A percentile compares a stretch with the other conserved stretches of the same genome.
These are phyloP conservation scores for Gyromitra esculenta DNA, from an alignment of 2,329 filamentous ascomycete genomes.

Conservation along the genomic window DNA sequence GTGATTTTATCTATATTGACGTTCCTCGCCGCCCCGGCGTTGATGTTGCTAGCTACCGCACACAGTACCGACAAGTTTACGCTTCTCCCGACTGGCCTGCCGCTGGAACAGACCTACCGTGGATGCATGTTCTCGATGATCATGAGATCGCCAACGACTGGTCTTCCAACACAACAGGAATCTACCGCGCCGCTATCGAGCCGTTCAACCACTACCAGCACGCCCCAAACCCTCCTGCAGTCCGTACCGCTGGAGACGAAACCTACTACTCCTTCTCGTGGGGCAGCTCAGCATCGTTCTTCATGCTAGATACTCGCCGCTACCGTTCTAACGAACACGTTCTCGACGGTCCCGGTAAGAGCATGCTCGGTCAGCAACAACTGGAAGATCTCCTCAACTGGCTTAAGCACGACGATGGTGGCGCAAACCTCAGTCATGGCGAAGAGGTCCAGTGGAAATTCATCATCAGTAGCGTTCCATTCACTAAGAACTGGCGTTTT, in stretches of 20 bases:
- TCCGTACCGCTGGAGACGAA: constrained; percentile 68
- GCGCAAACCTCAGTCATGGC: constrained; percentile 59
- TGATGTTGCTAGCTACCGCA: constrained; percentile 78
- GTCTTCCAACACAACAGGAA: constrained; percentile 80
- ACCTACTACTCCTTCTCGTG: constrained; percentile 92
- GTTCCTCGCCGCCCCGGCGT: constrained; percentile 83
- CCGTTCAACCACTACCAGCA: constrained; percentile 89
- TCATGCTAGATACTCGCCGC: constrained; percentile 89
- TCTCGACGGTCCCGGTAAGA: constrained; percentile 73
- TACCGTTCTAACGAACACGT: constrained; percentile 71
- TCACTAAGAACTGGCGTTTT: constrained; percentile 97
- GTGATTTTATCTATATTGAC: constrained; percentile 90
- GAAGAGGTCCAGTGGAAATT: constrained; percentile 85
- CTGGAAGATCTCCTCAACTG: constrained; percentile 81
- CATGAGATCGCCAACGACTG: constrained; percentile 97
- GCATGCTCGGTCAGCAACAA: constrained; percentile 85
- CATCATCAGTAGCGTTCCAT: constrained; percentile 86
- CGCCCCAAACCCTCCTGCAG: constrained; percentile 79
- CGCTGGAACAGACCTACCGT: constrained; percentile 82
- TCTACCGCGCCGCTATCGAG: constrained; percentile 81
- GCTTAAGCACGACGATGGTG: constrained; percentile 77
- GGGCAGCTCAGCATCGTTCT: constrained; percentile 85
- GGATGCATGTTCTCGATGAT: constrained; percentile 96
- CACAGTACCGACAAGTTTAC: constrained; percentile 92
- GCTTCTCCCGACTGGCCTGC: constrained; percentile 89